phyloP scores from a whole-genome alignment of 2,329 filamentous ascomycete species.

The Penicillium sp. region DNA sequence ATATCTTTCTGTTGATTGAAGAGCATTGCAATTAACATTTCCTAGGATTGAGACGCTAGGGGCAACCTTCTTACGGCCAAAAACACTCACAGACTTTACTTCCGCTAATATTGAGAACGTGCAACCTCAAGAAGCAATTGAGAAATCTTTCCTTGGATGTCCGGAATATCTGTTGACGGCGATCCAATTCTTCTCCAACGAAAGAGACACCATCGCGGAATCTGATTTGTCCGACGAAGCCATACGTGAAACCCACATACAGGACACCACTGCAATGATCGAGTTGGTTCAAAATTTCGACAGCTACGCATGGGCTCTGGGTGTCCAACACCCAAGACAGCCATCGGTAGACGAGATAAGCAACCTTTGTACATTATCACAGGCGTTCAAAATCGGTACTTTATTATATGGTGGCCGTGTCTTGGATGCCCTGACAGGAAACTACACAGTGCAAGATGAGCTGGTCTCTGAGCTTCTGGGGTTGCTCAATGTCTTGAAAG shows the following conservation, averaged over 20 bases:
- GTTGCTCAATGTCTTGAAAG: slow-evolving; percentile 26
- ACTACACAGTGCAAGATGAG: slow-evolving; percentile 16
- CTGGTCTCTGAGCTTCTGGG: slow-evolving; percentile 28
- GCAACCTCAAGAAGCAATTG: slow-evolving; percentile 29
- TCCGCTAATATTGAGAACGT: slow-evolving; percentile 14
- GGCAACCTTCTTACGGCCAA: slow-evolving; percentile 35
- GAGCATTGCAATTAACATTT: background rate
- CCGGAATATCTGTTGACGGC: slow-evolving; percentile 35
- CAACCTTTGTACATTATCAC: slow-evolving; percentile 29
- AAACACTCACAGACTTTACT: slow-evolving; percentile 27
- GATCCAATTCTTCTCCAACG: slow-evolving; percentile 29
- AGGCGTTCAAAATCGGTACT: slow-evolving; percentile 33
- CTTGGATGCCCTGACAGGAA: slow-evolving; percentile 25
- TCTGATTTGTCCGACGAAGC: slow-evolving; percentile 1
- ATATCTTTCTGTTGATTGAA: background rate
- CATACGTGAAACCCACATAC: slow-evolving; percentile 4
- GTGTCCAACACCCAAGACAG: slow-evolving; percentile 15
- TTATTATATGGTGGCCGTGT: slow-evolving; percentile 35
- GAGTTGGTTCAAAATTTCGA: slow-evolving; percentile 28
- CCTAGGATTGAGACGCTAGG: slow-evolving; percentile 37
- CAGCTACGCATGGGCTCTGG: slow-evolving; percentile 28
- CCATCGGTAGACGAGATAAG: slow-evolving; percentile 16
- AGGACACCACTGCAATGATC: slow-evolving; percentile 19
- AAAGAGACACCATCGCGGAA: slow-evolving; percentile 26
- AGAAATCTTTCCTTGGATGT: slow-evolving; percentile 40